Base-by-base conservation (phyloP, 2,329 filamentous ascomycete genomes). In the Botrytis deweyae region DNA sequence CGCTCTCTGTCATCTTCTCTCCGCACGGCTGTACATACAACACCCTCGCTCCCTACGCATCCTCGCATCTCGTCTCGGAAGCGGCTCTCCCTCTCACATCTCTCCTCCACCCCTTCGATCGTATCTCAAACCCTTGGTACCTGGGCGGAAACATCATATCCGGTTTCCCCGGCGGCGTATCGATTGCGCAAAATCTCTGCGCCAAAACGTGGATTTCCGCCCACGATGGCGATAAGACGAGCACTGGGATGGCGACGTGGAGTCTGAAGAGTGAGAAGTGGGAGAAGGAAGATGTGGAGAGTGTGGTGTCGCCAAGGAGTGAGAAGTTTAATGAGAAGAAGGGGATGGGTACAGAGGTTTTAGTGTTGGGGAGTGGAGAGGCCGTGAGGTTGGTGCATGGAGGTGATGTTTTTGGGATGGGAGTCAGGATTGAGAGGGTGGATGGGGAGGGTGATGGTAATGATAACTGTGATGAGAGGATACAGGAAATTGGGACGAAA, bases 21-120 rank as follows among this genome's bases (percentile, higher is more conserved):
- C 90, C 90, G 0, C 89, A 92, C 78, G 90, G 90, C 20, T 87
- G 89, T 58, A 83, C 85, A 0, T 88, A 88, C 77, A 80, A 84
- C 8, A 83, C 85, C 36, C 82, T 93, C 16, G 82, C 84, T 44
- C 82, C 87, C 10, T 92, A 90, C 78, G 85, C 86, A 9, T 85
- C 86, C 2, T 84, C 85, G 8, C 88, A 91, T 78, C 87, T 92
- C 4, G 82, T 88, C 2, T 80, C 83, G 1, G 85, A 88, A 78
- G 84, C 87, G 2, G 88, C 89, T 0, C 83, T 91, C 4, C 90
- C 89, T 0, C 82, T 93, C 29, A 91, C 88, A 0, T 87, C 87
- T 0, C 86, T 93, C 7, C 83, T 93, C 25, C 90, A 92, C 80
- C 88, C 87, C 71, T 90, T 92, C 81, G 88, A 91, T 77, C 83